Evolutionary conservation across 2,329 filamentous ascomycete species (phyloP), one percentile per base, ranked within the genome.

Genomic region (Pseudogymnoascus destructans): DNA sequence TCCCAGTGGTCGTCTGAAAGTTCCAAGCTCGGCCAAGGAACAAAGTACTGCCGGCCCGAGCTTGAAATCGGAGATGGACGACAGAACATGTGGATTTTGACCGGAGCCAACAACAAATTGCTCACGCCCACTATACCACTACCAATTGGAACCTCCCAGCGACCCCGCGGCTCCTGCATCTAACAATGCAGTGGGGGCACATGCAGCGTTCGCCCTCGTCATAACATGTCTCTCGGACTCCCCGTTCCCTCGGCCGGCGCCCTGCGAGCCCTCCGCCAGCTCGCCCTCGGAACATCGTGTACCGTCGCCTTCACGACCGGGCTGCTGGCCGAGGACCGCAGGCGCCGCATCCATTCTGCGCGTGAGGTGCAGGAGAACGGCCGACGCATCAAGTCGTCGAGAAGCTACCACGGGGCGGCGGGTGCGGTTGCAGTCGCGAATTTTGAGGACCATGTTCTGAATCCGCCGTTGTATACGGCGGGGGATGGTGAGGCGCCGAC

Each of bases 261-360:
- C 60, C 73, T 81, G 62, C 75, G 77, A 67, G 75, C 78, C 60
- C 75, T 82, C 33, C 77, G 78, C 61, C 75, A 78, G 62, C 73
- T 81, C 60, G 74, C 79, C 58, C 69, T 82, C 13, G 79, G 79
- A 56, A 81, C 79, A 1, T 79, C 79, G 7, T 81, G 78, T 65
- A 80, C 78, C 40, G 73, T 81, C 58, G 74, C 76, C 55, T 61
- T 70, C 60, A 64, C 64, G 13, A 61, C 65, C 46, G 69, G 66
- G 6, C 67, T 79, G 23, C 70, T 82, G 58, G 73, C 79, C 59
- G 79, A 82, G 68, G 79, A 82, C 67, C 77, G 78, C 54, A 74
- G 79, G 60, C 76, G 77, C 59, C 75, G 78, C 23, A 76, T 81
- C 61, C 75, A 76, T 58, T 71, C 78, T 46, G 73, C 77, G 32